Evolutionary conservation across 768 basidiomycete species (phyloP).

Genomic region (Mycena leptocephala): DNA sequence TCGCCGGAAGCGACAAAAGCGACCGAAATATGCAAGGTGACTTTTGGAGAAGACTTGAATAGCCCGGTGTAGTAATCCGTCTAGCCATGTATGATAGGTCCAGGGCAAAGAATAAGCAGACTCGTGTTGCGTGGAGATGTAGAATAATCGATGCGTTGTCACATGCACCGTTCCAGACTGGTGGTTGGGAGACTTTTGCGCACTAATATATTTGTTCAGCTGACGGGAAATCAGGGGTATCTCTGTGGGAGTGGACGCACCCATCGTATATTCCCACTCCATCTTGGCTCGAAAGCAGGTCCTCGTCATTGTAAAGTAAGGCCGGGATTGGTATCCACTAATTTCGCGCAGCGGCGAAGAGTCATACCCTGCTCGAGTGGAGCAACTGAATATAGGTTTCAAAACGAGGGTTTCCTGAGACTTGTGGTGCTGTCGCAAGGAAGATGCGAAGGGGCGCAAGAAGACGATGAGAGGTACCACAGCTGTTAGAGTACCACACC

Average conservation of each 20-base stretch:
- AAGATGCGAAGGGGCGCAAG: background rate
- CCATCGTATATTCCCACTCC: conserved; percentile 97
- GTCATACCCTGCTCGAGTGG: no score
- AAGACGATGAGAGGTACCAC: background rate
- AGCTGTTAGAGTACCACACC: background rate
- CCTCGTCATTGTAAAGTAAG: no score
- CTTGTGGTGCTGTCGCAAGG: no score
- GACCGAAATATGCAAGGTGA: conserved; percentile 80
- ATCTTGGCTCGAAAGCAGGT: no score
- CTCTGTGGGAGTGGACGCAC: conserved; percentile 62
- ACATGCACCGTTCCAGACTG: conserved; percentile 82
- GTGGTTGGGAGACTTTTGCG: conserved; percentile 86
- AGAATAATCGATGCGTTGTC: conserved; percentile 91
- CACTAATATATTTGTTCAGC: conserved; percentile 53
- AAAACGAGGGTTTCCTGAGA: no score
- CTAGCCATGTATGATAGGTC: conserved; percentile 76
- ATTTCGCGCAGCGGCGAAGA: no score
- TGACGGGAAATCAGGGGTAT: background rate
- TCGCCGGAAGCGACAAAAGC: conserved; percentile 40
- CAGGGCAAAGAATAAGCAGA: conserved; percentile 77
- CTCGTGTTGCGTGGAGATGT: conserved; percentile 71
- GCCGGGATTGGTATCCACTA: no score
- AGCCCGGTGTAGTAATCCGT: conserved; percentile 94
- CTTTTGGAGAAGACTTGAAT: conserved; percentile 91
- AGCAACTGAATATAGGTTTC: no score